Conservation (phyloP, 2,329 filamentous ascomycete species). For the Xylaria sp. region DNA sequence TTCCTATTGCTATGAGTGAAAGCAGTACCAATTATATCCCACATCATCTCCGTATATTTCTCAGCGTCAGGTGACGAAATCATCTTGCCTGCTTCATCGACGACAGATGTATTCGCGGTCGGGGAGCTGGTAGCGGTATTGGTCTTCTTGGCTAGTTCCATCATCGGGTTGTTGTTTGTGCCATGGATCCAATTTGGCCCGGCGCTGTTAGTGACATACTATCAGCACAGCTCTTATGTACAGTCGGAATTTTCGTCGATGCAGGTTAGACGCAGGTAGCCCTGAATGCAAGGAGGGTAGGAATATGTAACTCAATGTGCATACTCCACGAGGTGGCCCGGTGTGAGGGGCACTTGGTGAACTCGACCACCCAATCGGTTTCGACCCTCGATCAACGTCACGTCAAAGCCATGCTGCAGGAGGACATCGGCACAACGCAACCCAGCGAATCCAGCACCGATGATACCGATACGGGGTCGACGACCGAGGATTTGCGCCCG, state of each 20-base stretch:
- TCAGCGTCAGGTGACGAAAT: constrained; percentile 60
- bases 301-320: constrained; percentile 13
- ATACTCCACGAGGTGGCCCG: constrained; percentile 59
- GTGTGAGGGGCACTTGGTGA: constrained; percentile 60
- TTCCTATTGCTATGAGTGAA: constrained; percentile 73
- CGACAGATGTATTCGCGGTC: constrained; percentile 65
- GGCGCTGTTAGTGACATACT: constrained; percentile 43
- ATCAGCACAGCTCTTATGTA: constrained; percentile 17
- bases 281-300: not conserved
- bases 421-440: constrained; percentile 77
- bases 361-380: constrained; percentile 74
- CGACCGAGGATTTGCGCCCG: constrained; percentile 43
- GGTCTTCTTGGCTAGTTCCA: constrained; percentile 72
- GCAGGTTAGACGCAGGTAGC: not conserved
- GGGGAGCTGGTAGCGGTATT: constrained; percentile 59
- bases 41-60: constrained; percentile 65
- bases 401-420: constrained; percentile 70
- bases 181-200: constrained; percentile 87
- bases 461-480: constrained; percentile 68
- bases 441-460: constrained; percentile 76
- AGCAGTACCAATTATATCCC: constrained; percentile 74
- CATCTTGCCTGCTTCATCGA: constrained; percentile 65
- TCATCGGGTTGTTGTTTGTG: constrained; percentile 74
- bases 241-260: not conserved
- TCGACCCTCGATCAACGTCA: constrained; percentile 76